Percentiles rank a stretch among this genome's conserved stretches.
Evolutionary conservation across 208 protist species (phyloP).

Genomic region (Leishmania major): DNA sequence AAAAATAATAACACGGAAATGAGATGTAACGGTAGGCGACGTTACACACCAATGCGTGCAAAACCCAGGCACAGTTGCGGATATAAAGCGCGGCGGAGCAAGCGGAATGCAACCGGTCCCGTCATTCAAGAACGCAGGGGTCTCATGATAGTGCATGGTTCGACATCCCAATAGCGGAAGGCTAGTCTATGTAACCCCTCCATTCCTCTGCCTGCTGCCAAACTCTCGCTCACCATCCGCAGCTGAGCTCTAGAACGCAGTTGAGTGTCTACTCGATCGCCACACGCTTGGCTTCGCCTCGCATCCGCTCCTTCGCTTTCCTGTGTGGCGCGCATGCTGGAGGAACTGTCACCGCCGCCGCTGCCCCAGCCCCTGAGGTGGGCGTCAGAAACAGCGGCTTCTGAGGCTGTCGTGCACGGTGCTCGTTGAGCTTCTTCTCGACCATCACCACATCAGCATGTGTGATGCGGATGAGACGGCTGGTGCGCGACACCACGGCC

Average conservation of each 20-base stretch:
- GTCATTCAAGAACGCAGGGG: background rate
- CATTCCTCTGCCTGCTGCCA: background rate
- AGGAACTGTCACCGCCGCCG: constrained; percentile 15
- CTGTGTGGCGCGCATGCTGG: background rate
- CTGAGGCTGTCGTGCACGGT: constrained; percentile 13
- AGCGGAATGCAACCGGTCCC: background rate
- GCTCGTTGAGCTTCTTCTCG: constrained; percentile 33
- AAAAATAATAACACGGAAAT: background rate
- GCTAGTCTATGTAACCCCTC: background rate
- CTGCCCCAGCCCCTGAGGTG: background rate
- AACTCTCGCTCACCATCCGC: background rate
- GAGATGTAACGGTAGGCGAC: background rate
- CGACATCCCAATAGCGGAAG: background rate
- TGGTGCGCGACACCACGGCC: constrained; percentile 52
- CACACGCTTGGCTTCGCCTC: constrained; percentile 21
- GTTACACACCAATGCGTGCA: background rate
- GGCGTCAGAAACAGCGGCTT: constrained; percentile 19
- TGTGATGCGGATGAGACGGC: constrained; percentile 57
- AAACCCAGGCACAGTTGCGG: background rate
- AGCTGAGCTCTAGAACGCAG: background rate
- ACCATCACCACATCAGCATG: constrained; percentile 44
- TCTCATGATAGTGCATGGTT: background rate
- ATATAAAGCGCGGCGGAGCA: background rate
- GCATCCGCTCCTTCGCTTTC: background rate
- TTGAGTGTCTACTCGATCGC: constrained; percentile 16